Evolutionary conservation across 2,329 filamentous ascomycete species (phyloP).

Genomic region (Whalleya microplaca): DNA sequence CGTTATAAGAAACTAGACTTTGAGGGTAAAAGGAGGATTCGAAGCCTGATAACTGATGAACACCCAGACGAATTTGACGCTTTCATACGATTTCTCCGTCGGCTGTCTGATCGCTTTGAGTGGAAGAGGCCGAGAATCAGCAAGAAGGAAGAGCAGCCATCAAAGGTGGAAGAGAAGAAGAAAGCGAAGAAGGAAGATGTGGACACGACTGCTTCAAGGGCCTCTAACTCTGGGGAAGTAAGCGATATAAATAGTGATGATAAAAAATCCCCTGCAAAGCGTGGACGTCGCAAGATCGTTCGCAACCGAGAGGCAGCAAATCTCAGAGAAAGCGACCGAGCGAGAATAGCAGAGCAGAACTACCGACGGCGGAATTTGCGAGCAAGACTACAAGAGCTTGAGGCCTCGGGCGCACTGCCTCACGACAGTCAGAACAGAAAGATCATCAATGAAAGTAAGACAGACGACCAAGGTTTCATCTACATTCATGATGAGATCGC

Average conservation of each 20-base stretch:
- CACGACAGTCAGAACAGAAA: slow-evolving; percentile 49
- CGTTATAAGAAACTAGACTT: slow-evolving; percentile 25
- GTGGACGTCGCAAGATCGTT: slow-evolving; percentile 44
- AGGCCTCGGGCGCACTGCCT: slow-evolving; percentile 44
- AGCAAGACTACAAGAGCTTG: slow-evolving; percentile 44
- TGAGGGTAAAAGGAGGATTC: slow-evolving; percentile 16
- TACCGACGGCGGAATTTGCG: slow-evolving; percentile 53
- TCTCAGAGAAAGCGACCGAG: slow-evolving; percentile 58
- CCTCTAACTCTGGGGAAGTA: slow-evolving; percentile 6
- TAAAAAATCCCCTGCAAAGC: slow-evolving; percentile 44
- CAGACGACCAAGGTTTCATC: slow-evolving; percentile 62
- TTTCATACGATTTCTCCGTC: slow-evolving; percentile 29
- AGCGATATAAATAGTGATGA: slow-evolving; percentile 28
- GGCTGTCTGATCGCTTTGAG: slow-evolving; percentile 33
- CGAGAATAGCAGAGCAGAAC: slow-evolving; percentile 58
- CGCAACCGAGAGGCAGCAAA: slow-evolving; percentile 55
- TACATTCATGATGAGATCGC: slow-evolving; percentile 69
- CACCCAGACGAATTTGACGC: slow-evolving; percentile 11
- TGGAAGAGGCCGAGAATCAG: slow-evolving; percentile 15
- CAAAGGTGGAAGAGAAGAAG: not conserved
- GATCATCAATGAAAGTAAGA: slow-evolving; percentile 70
- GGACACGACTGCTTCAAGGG: not conserved
- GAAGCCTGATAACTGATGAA: slow-evolving; percentile 2
- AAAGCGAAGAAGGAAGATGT: not conserved
- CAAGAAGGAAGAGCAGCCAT: not conserved